Conservation (phyloP, 73 alveolate species). For the Paramecium caudatum region DNA sequence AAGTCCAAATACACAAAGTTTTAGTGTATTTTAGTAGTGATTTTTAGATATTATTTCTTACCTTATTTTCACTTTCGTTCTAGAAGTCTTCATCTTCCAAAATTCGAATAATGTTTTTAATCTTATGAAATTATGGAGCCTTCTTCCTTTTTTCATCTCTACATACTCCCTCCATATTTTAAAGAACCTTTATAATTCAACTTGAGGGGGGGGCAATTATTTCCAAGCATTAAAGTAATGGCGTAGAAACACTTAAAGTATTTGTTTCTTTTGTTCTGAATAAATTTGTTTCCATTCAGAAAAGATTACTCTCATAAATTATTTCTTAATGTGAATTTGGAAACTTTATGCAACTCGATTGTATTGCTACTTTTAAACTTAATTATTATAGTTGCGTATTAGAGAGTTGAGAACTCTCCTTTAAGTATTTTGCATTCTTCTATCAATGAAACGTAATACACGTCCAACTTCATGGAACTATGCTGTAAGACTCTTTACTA, state of each 20-base stretch:
- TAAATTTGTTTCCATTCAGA: background rate
- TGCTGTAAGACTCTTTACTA: background rate
- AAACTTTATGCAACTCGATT: background rate
- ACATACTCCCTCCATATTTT: slow-evolving; percentile 21
- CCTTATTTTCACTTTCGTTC: slow-evolving; percentile 1
- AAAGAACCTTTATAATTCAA: background rate
- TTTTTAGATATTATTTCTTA: background rate
- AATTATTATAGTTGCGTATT: background rate
- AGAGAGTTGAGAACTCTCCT: background rate
- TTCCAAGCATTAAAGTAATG: background rate
- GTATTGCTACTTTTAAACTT: background rate
- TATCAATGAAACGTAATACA: background rate
- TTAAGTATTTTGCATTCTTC: background rate
- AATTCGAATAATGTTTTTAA: background rate
- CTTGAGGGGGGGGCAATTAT: background rate
- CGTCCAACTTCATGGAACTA: background rate
- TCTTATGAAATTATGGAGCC: background rate
- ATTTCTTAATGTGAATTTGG: background rate
- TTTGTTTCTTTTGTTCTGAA: background rate
- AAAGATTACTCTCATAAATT: background rate
- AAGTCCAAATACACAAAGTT: background rate
- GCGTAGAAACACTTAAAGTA: background rate
- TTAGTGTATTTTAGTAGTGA: slow-evolving; percentile 1
- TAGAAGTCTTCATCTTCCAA: background rate
- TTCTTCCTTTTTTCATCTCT: background rate